These are phyloP conservation scores for Ophiostoma himal-ulmi DNA, from an alignment of 2,329 filamentous ascomycete genomes.

Conservation along the genomic window DNA sequence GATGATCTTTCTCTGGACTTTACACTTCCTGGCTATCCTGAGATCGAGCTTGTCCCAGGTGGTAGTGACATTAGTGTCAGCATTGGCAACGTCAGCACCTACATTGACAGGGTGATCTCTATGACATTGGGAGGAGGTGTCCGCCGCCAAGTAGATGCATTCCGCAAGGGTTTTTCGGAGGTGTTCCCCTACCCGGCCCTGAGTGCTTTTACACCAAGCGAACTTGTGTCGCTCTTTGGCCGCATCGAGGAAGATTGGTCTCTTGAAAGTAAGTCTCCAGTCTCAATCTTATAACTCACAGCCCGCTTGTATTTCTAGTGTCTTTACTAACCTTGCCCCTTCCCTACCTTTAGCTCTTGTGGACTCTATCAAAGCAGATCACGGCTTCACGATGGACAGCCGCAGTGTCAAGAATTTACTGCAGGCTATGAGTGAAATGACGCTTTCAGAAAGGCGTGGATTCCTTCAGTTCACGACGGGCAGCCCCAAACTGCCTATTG, in stretches of 20 bases:
- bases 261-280: conserved; percentile 78
- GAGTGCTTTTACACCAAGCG: conserved; percentile 88
- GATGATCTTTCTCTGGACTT: conserved; percentile 92
- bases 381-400: conserved; percentile 98
- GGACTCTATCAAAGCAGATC: conserved; percentile 97
- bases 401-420: conserved; percentile 88
- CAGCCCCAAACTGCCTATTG: conserved; percentile 95
- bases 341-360: conserved; percentile 61
- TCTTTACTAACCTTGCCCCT: background rate
- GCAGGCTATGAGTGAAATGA: conserved; percentile 88
- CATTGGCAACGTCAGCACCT: conserved; percentile 84
- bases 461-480: conserved; percentile 98
- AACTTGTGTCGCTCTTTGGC: conserved; percentile 91
- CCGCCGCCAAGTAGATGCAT: conserved; percentile 81
- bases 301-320: background rate
- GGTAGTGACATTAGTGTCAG: conserved; percentile 72
- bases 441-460: conserved; percentile 68
- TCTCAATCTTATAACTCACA: conserved; percentile 24
- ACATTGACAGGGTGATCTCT: conserved; percentile 84
- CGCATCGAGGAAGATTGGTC: conserved; percentile 94
- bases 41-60: conserved; percentile 72
- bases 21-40: conserved; percentile 83
- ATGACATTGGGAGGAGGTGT: conserved; percentile 88
- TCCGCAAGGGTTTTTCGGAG: conserved; percentile 83
- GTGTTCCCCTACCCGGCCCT: conserved; percentile 94